Percentiles rank a stretch among this genome's conserved stretches.
Evolutionary conservation across 1,139 yeast species (phyloP).

Genomic region (Saccharomyces hybrid): DNA sequence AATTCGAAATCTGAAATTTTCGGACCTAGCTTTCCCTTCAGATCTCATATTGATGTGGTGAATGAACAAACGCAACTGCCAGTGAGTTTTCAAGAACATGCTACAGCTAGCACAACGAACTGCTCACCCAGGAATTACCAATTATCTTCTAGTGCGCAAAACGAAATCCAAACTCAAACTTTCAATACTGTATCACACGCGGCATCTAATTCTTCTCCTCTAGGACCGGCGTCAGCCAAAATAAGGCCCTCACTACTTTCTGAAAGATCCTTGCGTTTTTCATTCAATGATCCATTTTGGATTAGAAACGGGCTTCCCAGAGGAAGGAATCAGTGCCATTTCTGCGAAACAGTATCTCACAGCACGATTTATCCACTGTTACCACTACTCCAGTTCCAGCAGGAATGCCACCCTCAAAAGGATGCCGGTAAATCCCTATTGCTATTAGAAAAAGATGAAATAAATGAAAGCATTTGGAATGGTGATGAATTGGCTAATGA

Average conservation of each 20-base stretch:
- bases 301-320: constrained; percentile 20
- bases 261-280: constrained; percentile 29
- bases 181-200: neutral
- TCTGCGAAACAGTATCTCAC: constrained; percentile 4
- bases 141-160: constrained; percentile 2
- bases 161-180: neutral
- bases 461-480: constrained; percentile 41
- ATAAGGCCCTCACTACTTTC: neutral
- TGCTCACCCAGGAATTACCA: constrained; percentile 6
- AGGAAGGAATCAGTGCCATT: constrained; percentile 5
- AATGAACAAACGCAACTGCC: constrained; percentile 24
- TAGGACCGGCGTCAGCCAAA: neutral
- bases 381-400: constrained; percentile 25
- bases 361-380: constrained; percentile 9
- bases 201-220: neutral
- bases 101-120: neutral
- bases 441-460: constrained; percentile 45
- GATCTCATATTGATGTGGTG: constrained; percentile 45
- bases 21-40: constrained; percentile 45
- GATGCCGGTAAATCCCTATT: constrained; percentile 48
- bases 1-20: constrained; percentile 54
- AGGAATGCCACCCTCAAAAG: constrained; percentile 14
- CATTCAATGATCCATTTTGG: constrained; percentile 59
- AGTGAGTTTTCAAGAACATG: neutral
- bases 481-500: constrained; percentile 33